A percentile compares a stretch with the other conserved stretches of the same genome.
These are phyloP conservation scores for Picea engelmannii DNA, from an alignment of 83 land plant species.

Conservation along the genomic window DNA sequence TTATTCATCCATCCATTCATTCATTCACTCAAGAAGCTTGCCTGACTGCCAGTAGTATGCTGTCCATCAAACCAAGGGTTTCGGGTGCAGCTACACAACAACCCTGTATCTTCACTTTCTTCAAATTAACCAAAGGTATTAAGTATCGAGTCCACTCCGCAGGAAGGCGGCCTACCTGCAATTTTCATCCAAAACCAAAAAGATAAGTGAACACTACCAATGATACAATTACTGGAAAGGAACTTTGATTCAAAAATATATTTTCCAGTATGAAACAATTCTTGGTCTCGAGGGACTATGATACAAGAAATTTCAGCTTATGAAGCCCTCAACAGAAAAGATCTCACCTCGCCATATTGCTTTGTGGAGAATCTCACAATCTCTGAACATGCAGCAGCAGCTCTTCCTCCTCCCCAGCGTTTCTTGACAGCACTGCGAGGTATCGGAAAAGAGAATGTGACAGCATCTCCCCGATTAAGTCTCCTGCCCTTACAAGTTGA, in stretches of 20 bases:
- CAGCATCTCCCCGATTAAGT: slow-evolving; percentile 53
- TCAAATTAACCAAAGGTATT: slow-evolving; percentile 66
- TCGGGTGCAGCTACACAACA: slow-evolving; percentile 58
- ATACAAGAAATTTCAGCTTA: background rate
- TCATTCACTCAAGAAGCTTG: slow-evolving; percentile 13
- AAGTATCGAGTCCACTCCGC: slow-evolving; percentile 77
- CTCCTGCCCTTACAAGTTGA: slow-evolving; percentile 66
- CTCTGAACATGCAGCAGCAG: slow-evolving; percentile 40
- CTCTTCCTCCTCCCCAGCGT: slow-evolving; percentile 28
- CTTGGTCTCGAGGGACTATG: background rate
- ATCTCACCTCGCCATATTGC: slow-evolving; percentile 71
- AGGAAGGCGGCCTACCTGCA: slow-evolving; percentile 80
- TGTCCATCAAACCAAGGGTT: slow-evolving; percentile 46
- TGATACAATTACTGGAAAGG: background rate
- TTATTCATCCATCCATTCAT: too few relatives aligned
- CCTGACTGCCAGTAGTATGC: slow-evolving; percentile 50
- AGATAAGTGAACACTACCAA: background rate
- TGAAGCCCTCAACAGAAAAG: background rate
- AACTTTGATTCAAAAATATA: background rate
- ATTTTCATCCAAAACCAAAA: slow-evolving; percentile 1
- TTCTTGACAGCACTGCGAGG: background rate
- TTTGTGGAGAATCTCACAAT: slow-evolving; percentile 79
- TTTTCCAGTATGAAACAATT: background rate
- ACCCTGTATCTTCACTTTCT: slow-evolving; percentile 56
- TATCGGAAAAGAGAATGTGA: slow-evolving; percentile 58